Evolutionary conservation across 2,329 filamentous ascomycete genomes (phyloP), one percentile per base, ranked within the genome.

Genomic region (Ophiosphaerella herpotricha): DNA sequence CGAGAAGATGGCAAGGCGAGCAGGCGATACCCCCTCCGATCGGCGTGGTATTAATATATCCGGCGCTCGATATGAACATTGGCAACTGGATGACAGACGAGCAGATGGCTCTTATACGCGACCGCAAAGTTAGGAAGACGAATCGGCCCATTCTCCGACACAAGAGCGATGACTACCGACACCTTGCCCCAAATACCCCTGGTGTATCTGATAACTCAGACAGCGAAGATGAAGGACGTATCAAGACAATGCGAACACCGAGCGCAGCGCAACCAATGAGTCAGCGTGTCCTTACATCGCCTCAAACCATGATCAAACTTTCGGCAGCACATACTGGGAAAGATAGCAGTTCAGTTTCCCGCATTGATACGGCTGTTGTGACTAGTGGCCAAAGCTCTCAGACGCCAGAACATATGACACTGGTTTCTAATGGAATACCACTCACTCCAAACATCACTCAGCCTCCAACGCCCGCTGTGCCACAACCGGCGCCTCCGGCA

Each of bases 61-160:
- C 94, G 0, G 87, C 88, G 0, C 77, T 99, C 51, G 94, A 97
- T 66, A 91, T 97, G 89, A 97, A 96, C 66, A 97, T 97, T 58
- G 91, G 91, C 33, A 97, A 92, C 72, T 99, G 94, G 94, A 97
- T 99, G 92, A 92, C 90, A 0, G 93, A 97, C 63, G 93, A 97
- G 72, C 92, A 99, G 70, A 96, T 97, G 90, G 85, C 90, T 0
- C 77, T 99, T 53, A 96, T 99, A 56, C 87, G 91, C 58, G 92
- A 96, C 56, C 85, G 91, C 9, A 83, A 85, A 50, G 86, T 86
- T 68, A 83, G 91, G 21, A 87, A 86, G 61, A 91, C 87, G 1
- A 96, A 97, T 66, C 82, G 83, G 49, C 82, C 85, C 23, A 88
- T 97, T 47, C 78, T 97, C 9, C 82, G 87, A 32, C 83, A 90